These are phyloP conservation scores for Mycena citricolor DNA, from an alignment of 1,284 basidiomycete genomes.

Conservation along the genomic window DNA sequence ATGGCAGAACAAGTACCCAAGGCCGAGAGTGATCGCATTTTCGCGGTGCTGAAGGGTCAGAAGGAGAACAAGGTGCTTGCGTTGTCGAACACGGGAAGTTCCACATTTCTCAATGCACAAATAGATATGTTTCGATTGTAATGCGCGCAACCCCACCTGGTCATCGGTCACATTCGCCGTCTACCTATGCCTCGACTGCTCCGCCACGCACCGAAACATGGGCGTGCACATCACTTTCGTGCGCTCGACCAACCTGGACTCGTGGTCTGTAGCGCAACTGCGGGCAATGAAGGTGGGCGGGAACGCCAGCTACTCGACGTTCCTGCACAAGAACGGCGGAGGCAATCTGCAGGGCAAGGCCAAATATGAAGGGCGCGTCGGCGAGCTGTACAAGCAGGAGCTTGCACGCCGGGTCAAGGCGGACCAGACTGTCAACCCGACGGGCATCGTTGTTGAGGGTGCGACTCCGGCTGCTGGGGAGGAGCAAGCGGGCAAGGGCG, in stretches of 20 bases:
- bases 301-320: slow-evolving; percentile 87
- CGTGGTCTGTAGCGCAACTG: slow-evolving; percentile 90
- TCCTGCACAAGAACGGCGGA: slow-evolving; percentile 82
- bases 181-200: slow-evolving; percentile 98
- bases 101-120: slow-evolving; percentile 13
- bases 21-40: slow-evolving; percentile 76
- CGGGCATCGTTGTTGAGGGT: slow-evolving; percentile 80
- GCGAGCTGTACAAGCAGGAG: slow-evolving; percentile 92
- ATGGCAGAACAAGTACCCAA: slow-evolving; percentile 72
- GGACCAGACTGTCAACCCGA: slow-evolving; percentile 72
- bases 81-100: slow-evolving; percentile 4
- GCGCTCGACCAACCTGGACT: slow-evolving; percentile 94
- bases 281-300: slow-evolving; percentile 97
- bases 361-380: slow-evolving; percentile 87
- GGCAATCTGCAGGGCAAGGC: slow-evolving; percentile 75
- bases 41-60: slow-evolving; percentile 75
- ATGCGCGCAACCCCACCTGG: slow-evolving; percentile 97
- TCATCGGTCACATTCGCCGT: slow-evolving; percentile 95
- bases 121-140: slow-evolving; percentile 96
- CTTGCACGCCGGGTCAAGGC: slow-evolving; percentile 80
- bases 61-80: slow-evolving; percentile 85
- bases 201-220: slow-evolving; percentile 93
- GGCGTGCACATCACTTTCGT: slow-evolving; percentile 99
- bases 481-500: slow-evolving; percentile 44
- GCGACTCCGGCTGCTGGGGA: slow-evolving; percentile 45